Conservation (phyloP, 495 filamentous ascomycete genomes). For the Xeromyces bisporus region DNA sequence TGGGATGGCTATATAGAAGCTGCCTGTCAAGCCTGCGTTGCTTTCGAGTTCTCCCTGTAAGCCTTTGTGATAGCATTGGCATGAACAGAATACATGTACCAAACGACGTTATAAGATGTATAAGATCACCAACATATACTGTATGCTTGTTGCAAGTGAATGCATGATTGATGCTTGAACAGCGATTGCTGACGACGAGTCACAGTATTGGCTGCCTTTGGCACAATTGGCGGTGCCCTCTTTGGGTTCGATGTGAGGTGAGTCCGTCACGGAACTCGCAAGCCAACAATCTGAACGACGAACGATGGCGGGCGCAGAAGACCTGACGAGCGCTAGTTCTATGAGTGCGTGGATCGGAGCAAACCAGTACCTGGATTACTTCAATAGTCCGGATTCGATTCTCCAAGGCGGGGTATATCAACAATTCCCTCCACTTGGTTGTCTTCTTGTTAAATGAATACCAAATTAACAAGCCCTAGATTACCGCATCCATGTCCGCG, state of each 20-base stretch:
- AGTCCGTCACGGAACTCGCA: too few species aligned
- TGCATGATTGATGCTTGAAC: neutral
- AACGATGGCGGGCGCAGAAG: too few species aligned
- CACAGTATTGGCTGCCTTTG: conserved; percentile 31
- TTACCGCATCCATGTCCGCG: conserved; percentile 42
- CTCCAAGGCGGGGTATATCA: conserved; percentile 37
- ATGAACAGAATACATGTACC: too few species aligned
- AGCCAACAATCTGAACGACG: neutral
- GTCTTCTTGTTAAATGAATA: conserved; percentile 29
- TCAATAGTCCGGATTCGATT: conserved; percentile 39
- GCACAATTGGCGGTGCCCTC: conserved; percentile 30
- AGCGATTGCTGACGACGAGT: too few species aligned
- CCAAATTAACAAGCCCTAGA: conserved; percentile 8
- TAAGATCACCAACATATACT: too few species aligned
- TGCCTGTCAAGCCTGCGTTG: too few species aligned
- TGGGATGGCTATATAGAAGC: too few species aligned
- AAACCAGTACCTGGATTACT: conserved; percentile 41
- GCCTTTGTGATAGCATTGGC: too few species aligned
- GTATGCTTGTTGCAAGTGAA: too few species aligned
- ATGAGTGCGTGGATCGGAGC: conserved; percentile 53
- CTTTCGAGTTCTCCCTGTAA: too few species aligned
- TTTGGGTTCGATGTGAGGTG: conserved; percentile 31
- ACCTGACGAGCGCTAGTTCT: conserved; percentile 20
- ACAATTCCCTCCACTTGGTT: too few species aligned
- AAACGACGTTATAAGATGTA: too few species aligned